Percentiles rank a stretch among this genome's conserved stretches.
Evolutionary conservation across 352 stramenopile genomes (phyloP).

Genomic region (Thraustotheca clavata): DNA sequence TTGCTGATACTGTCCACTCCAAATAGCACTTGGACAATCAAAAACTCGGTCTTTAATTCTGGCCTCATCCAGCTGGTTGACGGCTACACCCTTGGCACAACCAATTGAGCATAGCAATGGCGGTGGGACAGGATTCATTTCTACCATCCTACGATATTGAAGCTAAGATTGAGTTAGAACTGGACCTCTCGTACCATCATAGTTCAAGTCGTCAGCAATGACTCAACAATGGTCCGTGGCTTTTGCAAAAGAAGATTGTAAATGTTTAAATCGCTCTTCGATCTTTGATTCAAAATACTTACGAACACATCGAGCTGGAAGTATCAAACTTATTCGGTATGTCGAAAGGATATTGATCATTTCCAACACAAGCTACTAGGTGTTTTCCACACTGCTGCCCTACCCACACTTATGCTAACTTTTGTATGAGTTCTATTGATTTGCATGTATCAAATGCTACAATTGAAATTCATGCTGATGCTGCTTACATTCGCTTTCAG

Average conservation of each 20-base stretch:
- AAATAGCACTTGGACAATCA: background rate
- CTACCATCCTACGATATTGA: background rate
- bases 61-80: background rate
- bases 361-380: background rate
- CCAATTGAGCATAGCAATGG: background rate
- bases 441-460: background rate
- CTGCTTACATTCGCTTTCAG: slow-evolving; percentile 9
- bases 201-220: background rate
- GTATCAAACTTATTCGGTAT: slow-evolving; percentile 6
- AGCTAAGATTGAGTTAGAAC: background rate
- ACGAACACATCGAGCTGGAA: slow-evolving; percentile 10
- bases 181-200: background rate
- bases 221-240: background rate
- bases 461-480: background rate
- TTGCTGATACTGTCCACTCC: background rate
- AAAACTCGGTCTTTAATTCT: background rate
- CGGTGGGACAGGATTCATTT: background rate
- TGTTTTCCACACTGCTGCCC: slow-evolving; percentile 21
- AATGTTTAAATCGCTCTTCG: background rate
- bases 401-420: slow-evolving; percentile 13
- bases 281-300: background rate
- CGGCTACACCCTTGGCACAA: too few species aligned
- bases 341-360: background rate
- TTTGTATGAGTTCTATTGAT: slow-evolving; percentile 14
- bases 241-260: background rate